phyloP scores from a whole-genome alignment of 2,329 filamentous ascomycete species.

The Celoporthe dispersa region DNA sequence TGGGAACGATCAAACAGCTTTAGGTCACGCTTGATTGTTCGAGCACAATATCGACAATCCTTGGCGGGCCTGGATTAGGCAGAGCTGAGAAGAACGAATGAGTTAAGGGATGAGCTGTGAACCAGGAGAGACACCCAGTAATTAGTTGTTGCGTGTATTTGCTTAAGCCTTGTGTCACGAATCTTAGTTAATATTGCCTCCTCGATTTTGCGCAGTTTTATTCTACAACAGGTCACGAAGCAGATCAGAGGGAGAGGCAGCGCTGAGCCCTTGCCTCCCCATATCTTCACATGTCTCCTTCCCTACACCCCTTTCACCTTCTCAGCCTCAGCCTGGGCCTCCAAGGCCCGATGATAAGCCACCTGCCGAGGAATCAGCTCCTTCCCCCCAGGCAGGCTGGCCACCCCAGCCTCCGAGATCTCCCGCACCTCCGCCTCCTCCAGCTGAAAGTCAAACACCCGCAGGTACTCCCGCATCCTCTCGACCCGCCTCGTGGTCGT shows the following conservation, averaged over 20 bases:
- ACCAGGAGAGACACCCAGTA: too few species aligned
- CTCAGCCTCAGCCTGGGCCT: slow-evolving; percentile 3
- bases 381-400: slow-evolving; percentile 1
- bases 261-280: background rate
- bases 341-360: background rate
- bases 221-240: background rate
- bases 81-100: too few species aligned
- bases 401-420: slow-evolving; percentile 15
- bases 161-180: too few species aligned
- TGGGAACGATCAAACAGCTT: background rate
- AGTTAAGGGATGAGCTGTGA: too few species aligned
- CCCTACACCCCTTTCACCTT: background rate
- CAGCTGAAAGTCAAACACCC: slow-evolving; percentile 18
- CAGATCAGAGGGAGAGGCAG: background rate
- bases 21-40: too few species aligned
- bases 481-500: slow-evolving; percentile 48
- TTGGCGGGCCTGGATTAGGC: too few species aligned
- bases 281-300: background rate
- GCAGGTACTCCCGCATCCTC: slow-evolving; percentile 18
- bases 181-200: too few species aligned
- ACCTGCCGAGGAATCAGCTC: slow-evolving; percentile 1
- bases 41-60: too few species aligned
- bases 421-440: slow-evolving; percentile 18
- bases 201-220: too few species aligned
- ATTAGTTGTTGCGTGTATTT: too few species aligned